Evolutionary conservation across 2,329 filamentous ascomycete genomes (phyloP).

Genomic region (Cryphonectria radicalis): DNA sequence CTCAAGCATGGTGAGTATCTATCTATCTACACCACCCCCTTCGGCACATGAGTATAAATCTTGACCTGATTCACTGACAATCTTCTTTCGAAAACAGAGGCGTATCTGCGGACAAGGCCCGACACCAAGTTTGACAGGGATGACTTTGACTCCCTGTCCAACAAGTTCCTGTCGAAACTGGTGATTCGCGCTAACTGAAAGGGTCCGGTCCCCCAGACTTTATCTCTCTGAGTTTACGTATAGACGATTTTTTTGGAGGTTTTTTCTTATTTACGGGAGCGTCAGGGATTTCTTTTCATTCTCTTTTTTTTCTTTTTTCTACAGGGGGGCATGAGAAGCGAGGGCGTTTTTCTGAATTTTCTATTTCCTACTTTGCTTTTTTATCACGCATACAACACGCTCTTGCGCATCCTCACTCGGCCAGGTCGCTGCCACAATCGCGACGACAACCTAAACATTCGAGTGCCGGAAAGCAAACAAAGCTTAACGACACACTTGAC

Average conservation of each 20-base stretch:
- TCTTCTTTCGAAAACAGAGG: conserved; percentile 59
- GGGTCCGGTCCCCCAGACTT: conserved; percentile 17
- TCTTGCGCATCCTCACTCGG: conserved; percentile 31
- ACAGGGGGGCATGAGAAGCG: conserved; percentile 35
- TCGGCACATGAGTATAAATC: neutral
- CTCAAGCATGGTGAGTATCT: conserved; percentile 82
- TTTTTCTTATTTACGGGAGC: conserved; percentile 23
- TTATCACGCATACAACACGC: neutral
- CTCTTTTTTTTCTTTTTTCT: too few relatives aligned
- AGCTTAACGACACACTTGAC: conserved; percentile 34
- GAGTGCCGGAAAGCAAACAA: conserved; percentile 31
- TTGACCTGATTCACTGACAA: conserved; percentile 44
- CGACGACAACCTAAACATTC: conserved; percentile 34
- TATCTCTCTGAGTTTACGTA: neutral
- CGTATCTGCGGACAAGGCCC: conserved; percentile 80
- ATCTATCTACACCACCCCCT: neutral
- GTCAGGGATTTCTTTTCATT: conserved; percentile 9
- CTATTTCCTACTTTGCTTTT: conserved; percentile 6
- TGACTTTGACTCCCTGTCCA: conserved; percentile 93
- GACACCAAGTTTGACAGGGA: conserved; percentile 84
- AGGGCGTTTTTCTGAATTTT: conserved; percentile 35
- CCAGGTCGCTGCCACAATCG: conserved; percentile 32
- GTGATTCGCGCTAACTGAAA: conserved; percentile 89
- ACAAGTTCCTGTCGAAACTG: conserved; percentile 96
- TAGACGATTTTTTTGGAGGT: neutral